phyloP scores from a whole-genome alignment of 345 rosid species.

The Ceriops tagal region DNA sequence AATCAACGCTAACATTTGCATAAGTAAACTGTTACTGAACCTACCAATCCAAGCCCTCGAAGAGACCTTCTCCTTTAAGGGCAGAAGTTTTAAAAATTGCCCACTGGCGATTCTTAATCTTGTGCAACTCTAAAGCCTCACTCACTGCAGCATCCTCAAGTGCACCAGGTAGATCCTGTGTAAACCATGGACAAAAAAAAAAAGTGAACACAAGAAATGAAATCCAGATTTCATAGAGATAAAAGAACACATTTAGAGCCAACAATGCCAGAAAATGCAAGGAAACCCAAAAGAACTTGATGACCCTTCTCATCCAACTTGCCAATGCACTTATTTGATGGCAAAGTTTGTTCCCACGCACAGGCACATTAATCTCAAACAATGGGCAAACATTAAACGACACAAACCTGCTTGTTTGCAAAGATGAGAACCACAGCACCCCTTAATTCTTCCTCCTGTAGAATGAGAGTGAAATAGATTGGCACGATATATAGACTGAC shows the following conservation, averaged over 20 bases:
- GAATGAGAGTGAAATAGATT: not conserved
- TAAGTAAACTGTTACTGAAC: not conserved
- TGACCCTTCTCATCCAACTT: not conserved
- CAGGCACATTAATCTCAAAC: not conserved
- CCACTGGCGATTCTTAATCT: slow-evolving; percentile 25
- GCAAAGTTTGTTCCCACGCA: not conserved
- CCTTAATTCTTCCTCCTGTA: slow-evolving; percentile 52
- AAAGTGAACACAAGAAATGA: not conserved
- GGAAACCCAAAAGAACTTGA: not conserved
- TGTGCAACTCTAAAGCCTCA: slow-evolving; percentile 30
- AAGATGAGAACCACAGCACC: slow-evolving; percentile 52
- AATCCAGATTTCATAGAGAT: not conserved
- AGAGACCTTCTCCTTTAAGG: slow-evolving; percentile 27
- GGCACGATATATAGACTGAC: not conserved
- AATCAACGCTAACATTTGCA: not conserved
- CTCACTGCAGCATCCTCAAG: slow-evolving; percentile 25
- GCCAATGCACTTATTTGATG: not conserved
- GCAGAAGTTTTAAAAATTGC: slow-evolving; percentile 30
- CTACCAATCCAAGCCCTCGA: slow-evolving; percentile 29
- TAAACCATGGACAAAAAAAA: not conserved
- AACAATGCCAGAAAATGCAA: not conserved
- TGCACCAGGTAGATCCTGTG: slow-evolving; percentile 24
- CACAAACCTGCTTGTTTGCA: slow-evolving; percentile 55
- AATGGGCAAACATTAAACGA: not conserved
- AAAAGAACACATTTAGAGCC: not conserved